Conservation (phyloP, 331 rosid genomes). For the Rosa hybrid region DNA sequence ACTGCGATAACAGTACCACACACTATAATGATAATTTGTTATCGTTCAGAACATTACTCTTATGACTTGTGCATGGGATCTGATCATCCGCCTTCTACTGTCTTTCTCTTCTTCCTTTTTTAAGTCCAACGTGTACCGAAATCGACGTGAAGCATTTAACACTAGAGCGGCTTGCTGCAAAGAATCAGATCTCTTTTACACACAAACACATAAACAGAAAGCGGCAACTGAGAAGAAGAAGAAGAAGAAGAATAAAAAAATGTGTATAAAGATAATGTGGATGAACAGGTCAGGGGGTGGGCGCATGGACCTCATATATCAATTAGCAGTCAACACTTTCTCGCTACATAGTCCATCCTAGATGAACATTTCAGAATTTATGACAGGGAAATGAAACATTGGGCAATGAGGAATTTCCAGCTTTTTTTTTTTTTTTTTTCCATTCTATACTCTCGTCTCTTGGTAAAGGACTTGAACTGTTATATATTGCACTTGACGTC, state of each 20-base stretch:
- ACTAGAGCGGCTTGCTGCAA: conserved; percentile 95
- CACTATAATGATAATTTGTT: conserved; percentile 12
- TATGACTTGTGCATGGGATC: conserved; percentile 97
- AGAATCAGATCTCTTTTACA: conserved; percentile 17
- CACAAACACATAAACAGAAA: neutral
- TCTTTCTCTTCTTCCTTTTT: conserved; percentile 69
- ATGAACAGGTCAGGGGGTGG: neutral
- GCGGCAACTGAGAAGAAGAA: neutral
- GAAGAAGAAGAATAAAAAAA: no score
- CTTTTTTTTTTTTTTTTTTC: neutral
- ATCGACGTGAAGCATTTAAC: conserved; percentile 91
- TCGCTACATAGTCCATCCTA: neutral
- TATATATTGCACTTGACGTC: neutral
- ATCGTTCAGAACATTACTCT: conserved; percentile 58
- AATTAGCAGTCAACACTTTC: neutral
- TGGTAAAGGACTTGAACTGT: neutral
- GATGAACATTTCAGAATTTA: neutral
- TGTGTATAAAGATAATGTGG: neutral
- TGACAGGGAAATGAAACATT: neutral
- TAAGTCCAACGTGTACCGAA: conserved; percentile 90
- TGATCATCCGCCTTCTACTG: conserved; percentile 68
- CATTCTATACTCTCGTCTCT: neutral
- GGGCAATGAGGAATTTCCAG: neutral
- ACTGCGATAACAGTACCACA: conserved; percentile 12
- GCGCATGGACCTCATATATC: neutral